Base-by-base conservation (phyloP, 2,329 filamentous ascomycete species). In the Sporothrix luriei region DNA sequence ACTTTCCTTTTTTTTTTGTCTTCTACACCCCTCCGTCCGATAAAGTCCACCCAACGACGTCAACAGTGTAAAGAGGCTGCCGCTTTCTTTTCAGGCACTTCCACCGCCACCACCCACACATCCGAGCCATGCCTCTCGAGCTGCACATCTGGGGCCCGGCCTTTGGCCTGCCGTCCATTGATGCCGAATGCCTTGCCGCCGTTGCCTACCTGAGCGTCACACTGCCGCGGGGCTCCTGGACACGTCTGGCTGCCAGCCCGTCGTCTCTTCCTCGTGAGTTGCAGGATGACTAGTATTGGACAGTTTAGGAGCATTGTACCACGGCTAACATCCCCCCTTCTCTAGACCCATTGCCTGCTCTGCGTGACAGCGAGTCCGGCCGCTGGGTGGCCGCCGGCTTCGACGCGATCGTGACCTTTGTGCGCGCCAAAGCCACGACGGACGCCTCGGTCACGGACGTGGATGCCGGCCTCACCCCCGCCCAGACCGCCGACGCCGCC, bases 91-190 rank as follows among this genome's bases (percentile, higher is more conserved):
- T 46, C 38, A 46, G n/a, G 21, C 33, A 16, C 57, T 19, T 21
- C 24, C 21, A 33, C 33, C 9, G n/a, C 11, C n/a, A 38, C 19
- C 59, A 29, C 14, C n/a, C 24, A 29, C 29, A 51, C 38, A 11
- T 24, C 38, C 9, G 2, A 43, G 3, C 65, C 68, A 81, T 80
- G 78, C 76, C 87, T 73, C 81, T 93, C 64, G 87, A 94, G 80
- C 87, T 99, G 71, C 91, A 97, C 80, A 86, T 97, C 76, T 97
- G 94, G 90, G 94, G 94, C 65, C 90, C 93, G 68, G 94, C 92
- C 52, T 97, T 97, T 78, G 89, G 89, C 52, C 87, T 97, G 57
- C 90, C 94, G 16, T 98, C 95, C 55, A 91, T 98, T 75, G 94
- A 98, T 76, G 84, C 94, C 59, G 92, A 97, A 82, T 98, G 94